Percentiles rank a stretch among this genome's conserved stretches.
These are phyloP conservation scores for Astrocystis sublimbata DNA, from an alignment of 495 filamentous ascomycete genomes.

Conservation along the genomic window DNA sequence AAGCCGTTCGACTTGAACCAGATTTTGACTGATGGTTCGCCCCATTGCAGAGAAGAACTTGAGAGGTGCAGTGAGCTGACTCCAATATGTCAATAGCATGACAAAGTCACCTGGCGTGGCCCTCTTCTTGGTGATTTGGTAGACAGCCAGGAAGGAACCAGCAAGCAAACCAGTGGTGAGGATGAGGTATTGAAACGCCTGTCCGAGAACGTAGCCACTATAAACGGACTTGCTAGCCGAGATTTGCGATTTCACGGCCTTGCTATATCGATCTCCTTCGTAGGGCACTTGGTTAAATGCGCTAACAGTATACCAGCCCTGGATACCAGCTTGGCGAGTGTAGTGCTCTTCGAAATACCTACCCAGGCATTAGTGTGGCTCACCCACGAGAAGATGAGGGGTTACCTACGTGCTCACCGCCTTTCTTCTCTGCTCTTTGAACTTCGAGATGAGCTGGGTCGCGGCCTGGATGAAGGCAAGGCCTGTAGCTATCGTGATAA, in stretches of 20 bases:
- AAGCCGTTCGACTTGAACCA: constrained; percentile 72
- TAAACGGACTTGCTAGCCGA: constrained; percentile 41
- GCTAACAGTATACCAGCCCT: constrained; percentile 68
- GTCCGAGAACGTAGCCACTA: constrained; percentile 43
- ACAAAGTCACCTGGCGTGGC: constrained; percentile 70
- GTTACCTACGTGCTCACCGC: constrained; percentile 37
- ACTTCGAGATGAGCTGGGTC: constrained; percentile 50
- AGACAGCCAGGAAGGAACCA: constrained; percentile 67
- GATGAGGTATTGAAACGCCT: constrained; percentile 59
- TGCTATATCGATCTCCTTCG: constrained; percentile 63
- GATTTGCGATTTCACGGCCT: constrained; percentile 47
- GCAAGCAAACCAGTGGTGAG: constrained; percentile 63
- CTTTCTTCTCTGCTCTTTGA: constrained; percentile 41
- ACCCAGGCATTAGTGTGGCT: constrained; percentile 11
- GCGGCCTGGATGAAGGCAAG: constrained; percentile 65
- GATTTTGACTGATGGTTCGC: constrained; percentile 57
- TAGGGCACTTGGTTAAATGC: constrained; percentile 72
- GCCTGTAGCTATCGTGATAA: constrained; percentile 64
- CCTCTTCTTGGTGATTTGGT: constrained; percentile 57
- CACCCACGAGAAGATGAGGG: not conserved
- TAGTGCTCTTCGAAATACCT: constrained; percentile 58
- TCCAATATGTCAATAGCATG: constrained; percentile 71
- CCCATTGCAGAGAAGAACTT: constrained; percentile 63
- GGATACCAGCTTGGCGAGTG: constrained; percentile 63
- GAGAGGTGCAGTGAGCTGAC: constrained; percentile 60